Conservation (phyloP, 208 protist species). For the Naegleria lovaniensis region DNA sequence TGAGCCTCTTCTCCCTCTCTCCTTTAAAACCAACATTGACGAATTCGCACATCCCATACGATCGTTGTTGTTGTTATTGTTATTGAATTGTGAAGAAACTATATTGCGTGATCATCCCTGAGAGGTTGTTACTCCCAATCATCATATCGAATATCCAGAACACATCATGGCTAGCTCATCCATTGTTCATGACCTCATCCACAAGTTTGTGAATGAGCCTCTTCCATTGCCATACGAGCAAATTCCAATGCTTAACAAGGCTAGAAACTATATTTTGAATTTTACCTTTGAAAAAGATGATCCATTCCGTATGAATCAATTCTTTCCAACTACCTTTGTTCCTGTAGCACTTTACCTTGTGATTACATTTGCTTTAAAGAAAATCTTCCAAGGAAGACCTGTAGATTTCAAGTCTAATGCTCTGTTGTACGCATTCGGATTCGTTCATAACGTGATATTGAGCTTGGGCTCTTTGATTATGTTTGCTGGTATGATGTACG, state of each 20-base stretch:
- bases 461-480: background rate
- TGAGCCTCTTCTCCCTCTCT: no score
- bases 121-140: no score
- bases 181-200: background rate
- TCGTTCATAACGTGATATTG: background rate
- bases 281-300: background rate
- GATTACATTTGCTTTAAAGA: background rate
- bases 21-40: no score
- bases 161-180: no score
- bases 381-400: background rate
- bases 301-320: background rate
- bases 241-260: background rate
- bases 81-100: no score
- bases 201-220: background rate
- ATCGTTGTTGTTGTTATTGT: no score
- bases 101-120: no score
- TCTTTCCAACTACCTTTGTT: background rate
- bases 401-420: background rate
- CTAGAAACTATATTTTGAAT: background rate
- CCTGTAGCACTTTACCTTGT: background rate
- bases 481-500: background rate
- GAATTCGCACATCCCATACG: no score
- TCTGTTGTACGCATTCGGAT: background rate
- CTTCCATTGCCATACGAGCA: background rate
- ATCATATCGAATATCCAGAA: no score